These are phyloP conservation scores for Ramularia endophylla DNA, from an alignment of 2,329 filamentous ascomycete genomes.

Conservation along the genomic window DNA sequence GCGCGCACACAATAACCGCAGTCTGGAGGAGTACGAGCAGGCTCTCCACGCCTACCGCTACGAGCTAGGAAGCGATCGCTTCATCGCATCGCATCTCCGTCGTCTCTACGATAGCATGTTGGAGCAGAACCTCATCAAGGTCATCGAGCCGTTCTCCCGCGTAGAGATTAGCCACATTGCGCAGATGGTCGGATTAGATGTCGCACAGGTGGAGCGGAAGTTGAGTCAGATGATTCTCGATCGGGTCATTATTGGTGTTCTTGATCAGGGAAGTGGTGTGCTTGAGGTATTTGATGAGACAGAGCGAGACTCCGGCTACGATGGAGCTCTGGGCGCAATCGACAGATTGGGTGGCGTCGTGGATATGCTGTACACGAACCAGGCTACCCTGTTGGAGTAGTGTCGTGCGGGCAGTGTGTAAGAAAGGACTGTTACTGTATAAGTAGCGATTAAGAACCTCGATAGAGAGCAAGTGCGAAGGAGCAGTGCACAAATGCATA, in stretches of 20 bases:
- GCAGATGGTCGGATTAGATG: slow-evolving; percentile 95
- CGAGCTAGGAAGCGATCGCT: slow-evolving; percentile 88
- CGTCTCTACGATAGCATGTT: slow-evolving; percentile 97
- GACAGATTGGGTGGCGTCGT: slow-evolving; percentile 97
- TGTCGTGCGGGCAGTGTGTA: not conserved
- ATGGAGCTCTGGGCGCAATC: slow-evolving; percentile 88
- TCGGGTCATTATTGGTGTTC: slow-evolving; percentile 95
- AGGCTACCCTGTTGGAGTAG: slow-evolving; percentile 90
- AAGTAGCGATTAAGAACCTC: too few species aligned
- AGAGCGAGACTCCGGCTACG: slow-evolving; percentile 86
- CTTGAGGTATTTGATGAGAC: slow-evolving; percentile 97
- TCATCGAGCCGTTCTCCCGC: slow-evolving; percentile 96
- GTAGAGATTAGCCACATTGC: slow-evolving; percentile 97
- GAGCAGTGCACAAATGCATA: slow-evolving; percentile 4
- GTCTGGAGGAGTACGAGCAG: slow-evolving; percentile 93
- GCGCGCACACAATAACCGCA: slow-evolving; percentile 89
- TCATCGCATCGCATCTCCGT: slow-evolving; percentile 94
- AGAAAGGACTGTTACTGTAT: too few species aligned
- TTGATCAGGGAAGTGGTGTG: slow-evolving; percentile 96
- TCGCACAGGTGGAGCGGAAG: slow-evolving; percentile 95
- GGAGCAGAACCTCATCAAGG: slow-evolving; percentile 99
- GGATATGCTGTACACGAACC: slow-evolving; percentile 95
- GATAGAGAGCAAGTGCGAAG: too few species aligned
- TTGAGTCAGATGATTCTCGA: slow-evolving; percentile 99
- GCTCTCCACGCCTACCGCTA: slow-evolving; percentile 85